Evolutionary conservation across 805 yeast genomes (phyloP).

Genomic region (Kurtzmaniella cleridarum): DNA sequence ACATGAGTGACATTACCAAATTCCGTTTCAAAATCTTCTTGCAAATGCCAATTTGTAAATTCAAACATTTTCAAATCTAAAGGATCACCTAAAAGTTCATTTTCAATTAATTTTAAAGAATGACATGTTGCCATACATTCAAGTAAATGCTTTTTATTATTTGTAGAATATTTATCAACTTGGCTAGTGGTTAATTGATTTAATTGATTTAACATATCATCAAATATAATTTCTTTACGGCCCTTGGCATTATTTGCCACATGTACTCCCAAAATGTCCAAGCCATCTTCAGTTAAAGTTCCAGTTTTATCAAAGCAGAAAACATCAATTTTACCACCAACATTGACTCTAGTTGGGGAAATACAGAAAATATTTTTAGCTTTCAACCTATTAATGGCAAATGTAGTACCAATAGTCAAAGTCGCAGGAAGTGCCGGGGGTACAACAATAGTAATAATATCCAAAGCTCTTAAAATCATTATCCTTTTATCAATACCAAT

Average conservation of each 20-base stretch:
- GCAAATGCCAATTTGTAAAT: constrained; percentile 72
- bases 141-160: constrained; percentile 27
- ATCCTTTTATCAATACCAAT: constrained; percentile 64
- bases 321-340: constrained; percentile 91
- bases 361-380: constrained; percentile 72
- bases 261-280: constrained; percentile 70
- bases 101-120: constrained; percentile 74
- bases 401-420: constrained; percentile 90
- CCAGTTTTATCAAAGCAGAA: constrained; percentile 97
- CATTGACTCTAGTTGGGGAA: constrained; percentile 88
- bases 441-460: constrained; percentile 91
- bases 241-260: constrained; percentile 36
- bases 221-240: constrained; percentile 34
- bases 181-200: constrained; percentile 4
- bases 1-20: constrained; percentile 11
- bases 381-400: constrained; percentile 76
- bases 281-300: constrained; percentile 93
- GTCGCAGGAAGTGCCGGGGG: constrained; percentile 99
- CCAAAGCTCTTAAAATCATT: constrained; percentile 85
- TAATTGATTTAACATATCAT: constrained; percentile 17
- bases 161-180: constrained; percentile 17
- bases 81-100: constrained; percentile 87
- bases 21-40: constrained; percentile 55
- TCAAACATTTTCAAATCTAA: constrained; percentile 90
- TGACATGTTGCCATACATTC: constrained; percentile 74